These are phyloP conservation scores for Nannizziopsis barbatae DNA, from an alignment of 2,329 filamentous ascomycete species.

Conservation along the genomic window DNA sequence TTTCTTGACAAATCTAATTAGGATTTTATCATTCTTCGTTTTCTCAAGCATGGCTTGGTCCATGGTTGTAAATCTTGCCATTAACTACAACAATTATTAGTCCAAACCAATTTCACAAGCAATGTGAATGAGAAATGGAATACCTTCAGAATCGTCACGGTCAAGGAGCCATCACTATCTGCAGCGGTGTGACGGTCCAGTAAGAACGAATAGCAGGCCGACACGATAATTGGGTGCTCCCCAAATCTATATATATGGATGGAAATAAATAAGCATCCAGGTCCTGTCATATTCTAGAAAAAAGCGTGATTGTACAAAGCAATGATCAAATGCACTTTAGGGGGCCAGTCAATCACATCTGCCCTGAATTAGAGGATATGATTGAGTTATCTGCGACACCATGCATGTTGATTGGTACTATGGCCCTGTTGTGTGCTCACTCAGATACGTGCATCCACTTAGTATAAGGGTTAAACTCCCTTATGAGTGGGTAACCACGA, in stretches of 20 bases:
- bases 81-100: conserved; percentile 35
- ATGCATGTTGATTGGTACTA: not conserved
- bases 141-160: conserved; percentile 38
- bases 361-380: too few species aligned
- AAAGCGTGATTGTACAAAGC: not conserved
- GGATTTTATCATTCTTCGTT: conserved; percentile 48
- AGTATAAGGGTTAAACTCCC: not conserved
- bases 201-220: conserved; percentile 40
- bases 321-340: not conserved
- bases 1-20: conserved; percentile 48
- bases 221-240: conserved; percentile 38
- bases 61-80: conserved; percentile 46
- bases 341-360: not conserved
- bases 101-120: not conserved
- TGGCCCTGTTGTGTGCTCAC: conserved; percentile 1
- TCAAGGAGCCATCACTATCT: conserved; percentile 37
- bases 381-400: not conserved
- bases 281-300: conserved; percentile 1
- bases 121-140: conserved; percentile 7
- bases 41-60: conserved; percentile 48
- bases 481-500: conserved; percentile 14
- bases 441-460: not conserved
- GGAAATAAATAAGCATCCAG: conserved; percentile 24
- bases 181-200: conserved; percentile 39
- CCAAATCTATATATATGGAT: conserved; percentile 35